Percentiles rank a stretch among this genome's conserved stretches.
Evolutionary conservation across 768 basidiomycete genomes (phyloP).

Genomic region (Leucocoprinus leucothites): DNA sequence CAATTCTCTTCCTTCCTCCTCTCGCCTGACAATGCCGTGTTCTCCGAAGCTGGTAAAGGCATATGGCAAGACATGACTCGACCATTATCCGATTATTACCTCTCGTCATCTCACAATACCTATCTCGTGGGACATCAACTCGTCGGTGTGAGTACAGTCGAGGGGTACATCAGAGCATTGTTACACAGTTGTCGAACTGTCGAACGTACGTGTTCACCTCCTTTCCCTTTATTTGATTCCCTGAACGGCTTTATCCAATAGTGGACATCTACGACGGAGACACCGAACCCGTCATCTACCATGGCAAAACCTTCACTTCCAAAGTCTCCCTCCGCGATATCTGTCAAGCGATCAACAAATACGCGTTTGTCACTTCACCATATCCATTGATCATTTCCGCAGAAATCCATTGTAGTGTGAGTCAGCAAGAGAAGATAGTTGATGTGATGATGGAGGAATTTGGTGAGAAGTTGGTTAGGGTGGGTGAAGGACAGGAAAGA

Average conservation of each 20-base stretch:
- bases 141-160: constrained; percentile 84
- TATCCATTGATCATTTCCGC: constrained; percentile 93
- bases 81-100: constrained; percentile 84
- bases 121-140: constrained; percentile 87
- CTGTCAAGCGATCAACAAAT: constrained; percentile 80
- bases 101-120: constrained; percentile 91
- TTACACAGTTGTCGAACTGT: constrained; percentile 91
- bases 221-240: not conserved
- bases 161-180: constrained; percentile 90
- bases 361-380: constrained; percentile 86
- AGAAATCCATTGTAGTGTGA: constrained; percentile 80
- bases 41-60: constrained; percentile 36
- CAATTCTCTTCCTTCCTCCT: constrained; percentile 77
- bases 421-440: constrained; percentile 79
- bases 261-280: constrained; percentile 95
- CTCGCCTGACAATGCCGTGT: constrained; percentile 69
- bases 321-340: constrained; percentile 80
- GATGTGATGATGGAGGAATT: constrained; percentile 62
- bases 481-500: constrained; percentile 36
- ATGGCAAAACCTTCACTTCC: constrained; percentile 85
- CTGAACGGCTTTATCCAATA: constrained; percentile 26
- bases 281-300: constrained; percentile 78
- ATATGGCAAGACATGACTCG: constrained; percentile 84
- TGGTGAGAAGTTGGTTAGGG: constrained; percentile 37
- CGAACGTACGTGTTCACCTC: constrained; percentile 58